phyloP scores from a whole-genome alignment of 2,329 filamentous ascomycete species.

The Colletotrichum plurivorum region DNA sequence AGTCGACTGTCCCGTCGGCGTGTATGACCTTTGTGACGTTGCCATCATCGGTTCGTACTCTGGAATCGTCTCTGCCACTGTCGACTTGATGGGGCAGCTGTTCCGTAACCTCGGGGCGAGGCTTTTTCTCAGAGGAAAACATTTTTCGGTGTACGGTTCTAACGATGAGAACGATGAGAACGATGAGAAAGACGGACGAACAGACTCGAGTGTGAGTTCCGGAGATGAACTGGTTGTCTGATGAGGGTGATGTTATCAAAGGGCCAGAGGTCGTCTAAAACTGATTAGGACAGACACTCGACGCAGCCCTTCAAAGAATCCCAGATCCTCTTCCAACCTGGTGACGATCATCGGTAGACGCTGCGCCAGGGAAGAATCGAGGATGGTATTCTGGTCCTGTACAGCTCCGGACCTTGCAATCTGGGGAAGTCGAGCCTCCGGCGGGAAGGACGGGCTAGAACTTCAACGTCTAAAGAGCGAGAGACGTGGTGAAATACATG shows the following conservation, averaged over 20 bases:
- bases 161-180: no score
- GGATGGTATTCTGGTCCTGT: slow-evolving; percentile 6
- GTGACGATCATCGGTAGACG: background rate
- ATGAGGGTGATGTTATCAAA: background rate
- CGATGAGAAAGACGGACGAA: no score
- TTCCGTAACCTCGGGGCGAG: background rate
- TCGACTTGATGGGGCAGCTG: slow-evolving; percentile 44
- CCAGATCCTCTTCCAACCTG: slow-evolving; percentile 4
- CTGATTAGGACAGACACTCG: background rate
- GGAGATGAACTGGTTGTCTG: no score
- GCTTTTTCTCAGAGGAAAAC: no score
- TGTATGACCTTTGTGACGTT: slow-evolving; percentile 50
- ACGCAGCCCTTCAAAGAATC: background rate
- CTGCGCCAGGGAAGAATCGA: slow-evolving; percentile 1
- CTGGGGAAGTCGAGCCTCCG: background rate
- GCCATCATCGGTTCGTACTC: slow-evolving; percentile 43
- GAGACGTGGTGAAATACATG: background rate
- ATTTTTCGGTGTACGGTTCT: no score
- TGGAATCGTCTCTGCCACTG: slow-evolving; percentile 50
- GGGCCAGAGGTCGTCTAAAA: background rate
- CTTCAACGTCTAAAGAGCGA: background rate
- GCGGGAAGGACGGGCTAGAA: background rate
- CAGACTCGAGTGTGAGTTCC: no score
- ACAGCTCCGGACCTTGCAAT: slow-evolving; percentile 1
- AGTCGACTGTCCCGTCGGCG: slow-evolving; percentile 58